Base-by-base conservation (phyloP, 2,329 filamentous ascomycete genomes). In the Dactylellina haptotyla region DNA sequence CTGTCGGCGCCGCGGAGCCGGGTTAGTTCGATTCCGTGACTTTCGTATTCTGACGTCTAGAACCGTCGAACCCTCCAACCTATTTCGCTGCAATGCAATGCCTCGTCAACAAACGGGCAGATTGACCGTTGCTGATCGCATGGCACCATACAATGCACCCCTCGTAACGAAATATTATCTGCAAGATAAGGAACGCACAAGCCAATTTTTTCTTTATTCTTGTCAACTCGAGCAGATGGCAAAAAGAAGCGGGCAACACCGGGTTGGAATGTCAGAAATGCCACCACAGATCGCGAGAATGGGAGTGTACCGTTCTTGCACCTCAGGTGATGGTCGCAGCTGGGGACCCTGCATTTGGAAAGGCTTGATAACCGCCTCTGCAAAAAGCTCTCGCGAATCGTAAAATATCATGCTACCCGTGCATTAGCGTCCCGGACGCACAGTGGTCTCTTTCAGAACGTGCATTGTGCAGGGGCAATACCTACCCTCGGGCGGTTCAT, bases 361-460 rank as follows among this genome's bases (percentile, higher is more conserved):
- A 45, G 45, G 57, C 53, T 53, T 59, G 51, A 65, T 54, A 63
- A 57, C 10, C 65, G 57, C 41, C 57, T 45, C 43, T 39, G 25
- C 34, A 59, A 65, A 67, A 62, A 51, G 48, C 32, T 62, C 32
- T 73, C 69, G 69, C 69, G 61, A 66, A 73, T 73, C 67, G 61
- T 56, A 59, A 37, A 54, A 61, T 51, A 65, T 73, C 69, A 73
- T 61, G 69, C 69, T 61, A 73, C 69, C 69, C 54, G 69, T 66
- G 61, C 69, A 73, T 73, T 73, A 73, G 69, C 61, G 45, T 66
- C 69, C 69, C 69, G 69, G 57, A 37, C 18, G 25, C 32, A 26
- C 41, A 56, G 32, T n/a, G 32, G 45, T 10, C n/a, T 25, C 9
- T 3, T 43, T 39, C 28, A 43, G 39, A 32, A 61, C 32, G 30